A percentile compares a stretch with the other conserved stretches of the same genome.
Evolutionary conservation across 2,329 filamentous ascomycete species (phyloP).

Genomic region (Xylariaceae sp.): DNA sequence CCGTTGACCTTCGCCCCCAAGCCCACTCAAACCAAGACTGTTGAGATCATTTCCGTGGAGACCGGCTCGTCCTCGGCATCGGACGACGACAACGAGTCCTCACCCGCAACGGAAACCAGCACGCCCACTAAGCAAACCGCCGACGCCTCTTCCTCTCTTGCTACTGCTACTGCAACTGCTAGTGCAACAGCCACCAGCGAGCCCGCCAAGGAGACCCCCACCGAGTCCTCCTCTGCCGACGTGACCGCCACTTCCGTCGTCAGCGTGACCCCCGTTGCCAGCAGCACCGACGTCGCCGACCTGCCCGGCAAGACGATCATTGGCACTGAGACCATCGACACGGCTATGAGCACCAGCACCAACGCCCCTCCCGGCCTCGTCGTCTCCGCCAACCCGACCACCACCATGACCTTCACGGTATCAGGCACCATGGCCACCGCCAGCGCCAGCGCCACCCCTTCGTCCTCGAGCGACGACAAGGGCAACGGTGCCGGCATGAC

Average conservation of each 20-base stretch:
- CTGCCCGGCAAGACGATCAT: background rate
- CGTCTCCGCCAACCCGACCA: background rate
- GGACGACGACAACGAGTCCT: background rate
- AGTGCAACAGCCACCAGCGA: no score
- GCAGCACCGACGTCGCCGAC: no score
- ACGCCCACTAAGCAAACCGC: background rate
- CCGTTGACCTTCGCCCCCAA: constrained; percentile 8
- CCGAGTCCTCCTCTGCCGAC: no score
- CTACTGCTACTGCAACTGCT: no score
- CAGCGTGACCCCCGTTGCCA: no score
- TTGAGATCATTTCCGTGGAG: background rate
- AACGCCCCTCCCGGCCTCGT: background rate
- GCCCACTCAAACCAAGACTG: background rate
- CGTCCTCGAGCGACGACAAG: constrained; percentile 1
- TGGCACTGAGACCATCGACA: constrained; percentile 3
- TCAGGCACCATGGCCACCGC: constrained; percentile 4
- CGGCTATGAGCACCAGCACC: constrained; percentile 1
- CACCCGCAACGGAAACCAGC: background rate
- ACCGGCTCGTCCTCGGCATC: background rate
- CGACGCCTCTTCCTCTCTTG: background rate
- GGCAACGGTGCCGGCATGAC: constrained; percentile 14
- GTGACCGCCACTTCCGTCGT: no score
- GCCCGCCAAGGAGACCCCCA: no score
- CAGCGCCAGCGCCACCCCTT: background rate
- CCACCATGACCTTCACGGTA: background rate